Conservation (phyloP, 2,329 filamentous ascomycete genomes). For the Ascochyta viciae-villosae region DNA sequence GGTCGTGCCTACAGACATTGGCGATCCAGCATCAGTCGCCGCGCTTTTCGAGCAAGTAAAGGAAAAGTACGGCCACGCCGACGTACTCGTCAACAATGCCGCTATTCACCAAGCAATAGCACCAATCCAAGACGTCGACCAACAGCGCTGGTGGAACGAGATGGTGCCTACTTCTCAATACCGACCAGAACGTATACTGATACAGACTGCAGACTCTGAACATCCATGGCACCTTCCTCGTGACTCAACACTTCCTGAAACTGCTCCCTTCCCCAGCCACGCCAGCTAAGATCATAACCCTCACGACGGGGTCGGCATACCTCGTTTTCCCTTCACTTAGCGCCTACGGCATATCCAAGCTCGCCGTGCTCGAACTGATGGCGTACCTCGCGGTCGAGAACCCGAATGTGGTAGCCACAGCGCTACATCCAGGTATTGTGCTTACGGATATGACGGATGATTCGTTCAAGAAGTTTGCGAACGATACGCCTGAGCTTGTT, state of each 20-base stretch:
- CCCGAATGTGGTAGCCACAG: conserved; percentile 27
- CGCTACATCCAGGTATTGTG: conserved; percentile 30
- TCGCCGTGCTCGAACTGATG: conserved; percentile 25
- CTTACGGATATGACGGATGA: conserved; percentile 22
- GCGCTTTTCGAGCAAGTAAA: conserved; percentile 30
- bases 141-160: conserved; percentile 30
- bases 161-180: conserved; percentile 16
- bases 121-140: conserved; percentile 27
- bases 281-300: conserved; percentile 34
- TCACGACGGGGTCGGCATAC: conserved; percentile 25
- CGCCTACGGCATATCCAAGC: conserved; percentile 31
- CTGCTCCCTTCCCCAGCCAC: conserved; percentile 23
- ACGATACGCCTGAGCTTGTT: conserved; percentile 38
- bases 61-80: conserved; percentile 28
- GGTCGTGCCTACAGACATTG: conserved; percentile 39
- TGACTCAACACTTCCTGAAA: conserved; percentile 43
- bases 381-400: conserved; percentile 30
- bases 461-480: conserved; percentile 18
- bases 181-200: neutral
- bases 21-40: conserved; percentile 29
- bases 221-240: conserved; percentile 42
- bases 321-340: conserved; percentile 17
- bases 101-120: conserved; percentile 21
- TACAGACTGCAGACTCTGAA: conserved; percentile 40
- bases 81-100: conserved; percentile 35